phyloP scores from a whole-genome alignment of 2,329 filamentous ascomycete species.

The Orbilia brochopaga region DNA sequence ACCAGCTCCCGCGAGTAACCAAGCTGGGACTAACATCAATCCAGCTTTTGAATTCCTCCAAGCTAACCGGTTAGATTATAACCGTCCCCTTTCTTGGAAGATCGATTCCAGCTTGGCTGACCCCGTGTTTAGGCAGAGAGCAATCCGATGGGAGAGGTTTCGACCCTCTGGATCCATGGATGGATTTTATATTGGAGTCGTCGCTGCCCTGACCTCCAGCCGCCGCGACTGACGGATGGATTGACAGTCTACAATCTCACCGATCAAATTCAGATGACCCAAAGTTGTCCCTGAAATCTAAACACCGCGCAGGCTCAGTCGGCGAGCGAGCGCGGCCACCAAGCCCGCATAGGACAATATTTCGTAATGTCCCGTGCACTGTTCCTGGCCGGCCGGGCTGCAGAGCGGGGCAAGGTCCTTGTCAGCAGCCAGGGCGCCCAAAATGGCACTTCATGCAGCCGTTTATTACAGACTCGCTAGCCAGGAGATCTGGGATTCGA shows the following conservation, averaged over 20 bases:
- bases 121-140: constrained; percentile 43
- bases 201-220: constrained; percentile 17
- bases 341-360: not conserved
- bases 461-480: not conserved
- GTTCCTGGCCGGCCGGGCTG: constrained; percentile 7
- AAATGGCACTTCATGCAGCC: constrained; percentile 27
- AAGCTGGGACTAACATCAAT: not conserved
- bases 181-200: not conserved
- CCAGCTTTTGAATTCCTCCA: constrained; percentile 1
- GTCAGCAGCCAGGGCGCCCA: constrained; percentile 35
- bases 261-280: not conserved
- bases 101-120: constrained; percentile 6
- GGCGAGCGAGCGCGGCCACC: too few relatives aligned
- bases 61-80: not conserved
- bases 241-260: not conserved
- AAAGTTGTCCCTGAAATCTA: constrained; percentile 34
- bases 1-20: not conserved
- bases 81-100: constrained; percentile 6
- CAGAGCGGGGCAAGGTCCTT: constrained; percentile 14
- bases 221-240: not conserved
- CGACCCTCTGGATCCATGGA: too few relatives aligned
- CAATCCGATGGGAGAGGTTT: not conserved
- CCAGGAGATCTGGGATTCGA: not conserved
- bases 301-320: constrained; percentile 13
- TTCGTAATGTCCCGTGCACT: not conserved